Base-by-base conservation (phyloP, 495 filamentous ascomycete species). In the Aspergillus panamensis region DNA sequence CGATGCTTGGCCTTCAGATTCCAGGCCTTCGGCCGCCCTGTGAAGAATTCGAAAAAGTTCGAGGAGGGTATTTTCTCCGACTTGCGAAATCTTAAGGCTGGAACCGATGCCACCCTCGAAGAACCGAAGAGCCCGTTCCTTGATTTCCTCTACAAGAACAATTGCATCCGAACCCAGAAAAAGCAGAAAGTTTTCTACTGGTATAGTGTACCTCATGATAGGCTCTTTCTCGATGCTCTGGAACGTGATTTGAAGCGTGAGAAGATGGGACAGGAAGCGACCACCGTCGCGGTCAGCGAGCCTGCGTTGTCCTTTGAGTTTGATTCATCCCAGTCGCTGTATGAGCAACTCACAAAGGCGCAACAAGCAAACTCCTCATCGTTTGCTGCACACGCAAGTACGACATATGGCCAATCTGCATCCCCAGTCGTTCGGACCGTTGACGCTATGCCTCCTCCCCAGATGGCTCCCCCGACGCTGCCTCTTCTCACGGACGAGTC, bases 181-280 rank as follows among this genome's bases (percentile, higher is more conserved):
- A 98, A 98, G 82, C 94, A 98, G 69, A 98, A 98, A 80, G 94
- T 98, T 62, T 98, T 98, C 66, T 98, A 97, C 76, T 98, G 94
- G 94, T 98, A 98, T 73, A 96, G 92, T 76, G 94, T 98, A 53
- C 94, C 94, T 7, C 94, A 98, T 72, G 94, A 98, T 77, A 85
- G 94, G 33, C 85, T 98, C 39, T 98, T 98, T 75, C 85, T 97
- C 54, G 94, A 98, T 79, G 94, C 94, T 44, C 79, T 98, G 70
- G 94, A 98, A 78, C 87, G 94, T 56, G 94, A 98, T 69, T 73
- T 98, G 70, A 98, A 98, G 84, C 84, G 94, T 66, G 94, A 98
- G 77, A 98, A 98, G 82, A 97, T 97, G 92, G 86, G 88, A 60
- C 94, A 98, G 77, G 94, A 98, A 72, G 90, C 94, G 43, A 98